Conservation (phyloP, 2,329 filamentous ascomycete species). For the Fusarium continuum region DNA sequence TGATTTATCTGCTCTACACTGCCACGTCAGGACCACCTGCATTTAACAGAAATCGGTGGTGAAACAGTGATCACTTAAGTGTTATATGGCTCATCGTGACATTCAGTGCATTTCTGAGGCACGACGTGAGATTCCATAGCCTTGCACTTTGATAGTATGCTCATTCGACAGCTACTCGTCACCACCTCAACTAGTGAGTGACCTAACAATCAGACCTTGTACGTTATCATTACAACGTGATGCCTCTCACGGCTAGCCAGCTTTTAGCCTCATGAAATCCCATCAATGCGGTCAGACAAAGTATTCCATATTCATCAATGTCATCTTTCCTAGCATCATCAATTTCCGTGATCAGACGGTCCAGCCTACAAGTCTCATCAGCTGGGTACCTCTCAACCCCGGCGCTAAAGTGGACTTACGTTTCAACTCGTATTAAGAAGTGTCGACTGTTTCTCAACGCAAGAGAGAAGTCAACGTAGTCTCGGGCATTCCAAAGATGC, state of each 20-base stretch:
- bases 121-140: too few species aligned
- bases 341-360: neutral
- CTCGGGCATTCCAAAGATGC: slow-evolving; percentile 1
- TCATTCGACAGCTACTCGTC: too few species aligned
- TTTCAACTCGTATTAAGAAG: neutral
- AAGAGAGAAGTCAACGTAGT: neutral
- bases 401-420: neutral
- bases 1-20: too few species aligned
- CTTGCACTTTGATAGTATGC: too few species aligned
- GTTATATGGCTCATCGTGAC: too few species aligned
- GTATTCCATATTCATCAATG: neutral
- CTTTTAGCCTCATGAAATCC: slow-evolving; percentile 1
- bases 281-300: neutral
- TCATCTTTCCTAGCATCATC: neutral
- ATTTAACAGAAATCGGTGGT: too few species aligned
- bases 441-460: neutral
- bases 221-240: neutral
- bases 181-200: too few species aligned
- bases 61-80: too few species aligned
- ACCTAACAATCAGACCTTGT: too few species aligned
- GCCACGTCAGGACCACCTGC: too few species aligned
- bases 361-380: neutral
- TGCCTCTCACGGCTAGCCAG: neutral
- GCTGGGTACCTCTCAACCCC: neutral
- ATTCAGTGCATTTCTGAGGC: too few species aligned